Evolutionary conservation across 2,329 filamentous ascomycete species (phyloP).

Genomic region (Pseudocercospora musae): DNA sequence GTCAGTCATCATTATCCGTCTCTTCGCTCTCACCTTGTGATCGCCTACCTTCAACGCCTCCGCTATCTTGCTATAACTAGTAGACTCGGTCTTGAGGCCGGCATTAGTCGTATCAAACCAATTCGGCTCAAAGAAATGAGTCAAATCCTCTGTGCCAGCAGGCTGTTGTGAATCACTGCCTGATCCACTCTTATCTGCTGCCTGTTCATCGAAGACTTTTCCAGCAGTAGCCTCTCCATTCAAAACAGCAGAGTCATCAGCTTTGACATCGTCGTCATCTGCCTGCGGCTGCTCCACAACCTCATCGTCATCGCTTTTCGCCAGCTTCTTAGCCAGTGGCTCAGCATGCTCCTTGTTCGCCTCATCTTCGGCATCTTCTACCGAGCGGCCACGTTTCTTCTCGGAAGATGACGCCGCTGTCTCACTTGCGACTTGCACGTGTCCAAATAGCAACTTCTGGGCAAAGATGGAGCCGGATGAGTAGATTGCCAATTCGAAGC

Average conservation of each 20-base stretch:
- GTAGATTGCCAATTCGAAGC: constrained; percentile 67
- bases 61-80: constrained; percentile 67
- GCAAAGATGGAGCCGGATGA: constrained; percentile 77
- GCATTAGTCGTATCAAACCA: constrained; percentile 82
- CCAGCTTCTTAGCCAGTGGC: constrained; percentile 15
- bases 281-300: constrained; percentile 1
- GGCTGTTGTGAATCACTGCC: constrained; percentile 30
- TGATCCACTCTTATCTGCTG: constrained; percentile 1
- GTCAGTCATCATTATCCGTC: background rate
- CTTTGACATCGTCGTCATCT: constrained; percentile 5
- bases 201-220: constrained; percentile 4
- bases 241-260: background rate
- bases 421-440: constrained; percentile 40
- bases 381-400: constrained; percentile 16
- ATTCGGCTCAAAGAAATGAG: constrained; percentile 53
- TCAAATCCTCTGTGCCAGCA: constrained; percentile 53
- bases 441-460: constrained; percentile 74
- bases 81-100: constrained; percentile 65
- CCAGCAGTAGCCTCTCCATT: constrained; percentile 6
- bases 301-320: constrained; percentile 3
- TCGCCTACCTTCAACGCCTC: constrained; percentile 38
- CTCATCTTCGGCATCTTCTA: constrained; percentile 18
- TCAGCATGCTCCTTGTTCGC: constrained; percentile 10
- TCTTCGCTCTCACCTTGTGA: background rate
- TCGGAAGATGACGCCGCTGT: constrained; percentile 11